Evolutionary conservation across 371 early-diverging fungal species (phyloP), one percentile per base, ranked within the genome.

Genomic region (Amoeboaphelidium protococcarum): DNA sequence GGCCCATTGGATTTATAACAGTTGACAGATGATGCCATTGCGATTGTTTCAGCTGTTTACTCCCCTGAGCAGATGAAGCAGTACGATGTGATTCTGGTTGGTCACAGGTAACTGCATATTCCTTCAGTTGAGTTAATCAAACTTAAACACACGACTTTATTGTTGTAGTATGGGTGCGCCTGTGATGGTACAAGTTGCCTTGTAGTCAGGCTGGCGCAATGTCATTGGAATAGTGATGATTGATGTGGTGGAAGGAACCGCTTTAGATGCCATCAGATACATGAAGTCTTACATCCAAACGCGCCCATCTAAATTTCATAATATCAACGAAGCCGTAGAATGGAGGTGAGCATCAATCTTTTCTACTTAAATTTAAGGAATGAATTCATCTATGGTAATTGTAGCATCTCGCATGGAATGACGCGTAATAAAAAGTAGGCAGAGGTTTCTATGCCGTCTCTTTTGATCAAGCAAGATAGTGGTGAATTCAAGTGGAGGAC

Each of bases 161-260:
- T 16, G 6, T 31, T 31, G 16, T 10, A 31, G 37, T 16, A 31
- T 31, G 37, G 37, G 37, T 10, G 37, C 10, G 6, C 10, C 37
- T 31, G 37, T 31, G 6, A 16, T 31, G 6, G 6, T 6, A 10
- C 10, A 31, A 31, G 37, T 16, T 31, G 79, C 78, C 0, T 53
- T 65, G 10, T 59, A n/a, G 25, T 40, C 20, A 42, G 10, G 61
- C 45, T 55, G 81, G 12, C 58, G 62, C 22, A 69, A 71, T 31
- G 54, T 85, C 0, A 51, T 72, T 2, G 88, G 86, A 0, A 66
- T 83, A 0, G 71, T 67, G 6, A 76, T 84, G 0, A 47, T 90
- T 26, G 91, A 90, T 62, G 83, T 88, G 3, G 88, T 88, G 3
- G 91, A 90, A 65, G 68, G 65, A 6, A 75, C 81, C 0, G 84